Conservation (phyloP, 2,329 filamentous ascomycete genomes). For the Xylaria sp. region DNA sequence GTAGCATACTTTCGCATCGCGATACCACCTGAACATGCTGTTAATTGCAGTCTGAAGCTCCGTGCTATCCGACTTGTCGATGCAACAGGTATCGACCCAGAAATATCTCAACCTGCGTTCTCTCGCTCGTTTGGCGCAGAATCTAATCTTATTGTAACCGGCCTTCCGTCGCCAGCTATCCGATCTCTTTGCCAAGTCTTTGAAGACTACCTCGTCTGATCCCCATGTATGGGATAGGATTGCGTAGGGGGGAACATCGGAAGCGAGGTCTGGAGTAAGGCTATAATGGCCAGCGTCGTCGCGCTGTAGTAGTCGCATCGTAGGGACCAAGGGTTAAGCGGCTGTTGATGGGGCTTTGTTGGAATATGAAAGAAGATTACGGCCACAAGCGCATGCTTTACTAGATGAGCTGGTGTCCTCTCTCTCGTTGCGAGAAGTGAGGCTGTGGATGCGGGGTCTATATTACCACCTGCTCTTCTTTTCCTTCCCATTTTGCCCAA, state of each 20-base stretch:
- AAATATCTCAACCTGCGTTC: conserved; percentile 5
- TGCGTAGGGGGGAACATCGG: conserved; percentile 35
- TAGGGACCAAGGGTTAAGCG: background rate
- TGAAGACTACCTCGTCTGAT: conserved; percentile 32
- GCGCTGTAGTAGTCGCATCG: conserved; percentile 20
- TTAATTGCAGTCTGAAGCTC: conserved; percentile 36
- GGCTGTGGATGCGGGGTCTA: too few relatives aligned
- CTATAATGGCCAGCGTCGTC: conserved; percentile 15
- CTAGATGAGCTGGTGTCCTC: too few relatives aligned
- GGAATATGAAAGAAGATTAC: background rate
- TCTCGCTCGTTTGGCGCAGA: conserved; percentile 36
- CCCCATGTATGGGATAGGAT: conserved; percentile 38
- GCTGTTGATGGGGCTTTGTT: too few relatives aligned
- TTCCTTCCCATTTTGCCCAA: too few relatives aligned
- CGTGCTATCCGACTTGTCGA: conserved; percentile 29
- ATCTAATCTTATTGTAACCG: conserved; percentile 34
- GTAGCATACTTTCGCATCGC: conserved; percentile 32
- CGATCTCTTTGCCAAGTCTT: conserved; percentile 26
- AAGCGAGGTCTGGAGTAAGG: conserved; percentile 4
- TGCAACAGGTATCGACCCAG: background rate
- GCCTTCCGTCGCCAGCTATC: conserved; percentile 27
- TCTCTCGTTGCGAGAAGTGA: too few relatives aligned
- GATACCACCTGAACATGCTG: conserved; percentile 38
- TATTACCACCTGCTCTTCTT: too few relatives aligned
- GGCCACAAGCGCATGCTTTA: too few relatives aligned